Percentiles rank a stretch among this genome's conserved stretches.
Conservation (phyloP, 2,329 filamentous ascomycete species). For the Colletotrichum sublineola region DNA sequence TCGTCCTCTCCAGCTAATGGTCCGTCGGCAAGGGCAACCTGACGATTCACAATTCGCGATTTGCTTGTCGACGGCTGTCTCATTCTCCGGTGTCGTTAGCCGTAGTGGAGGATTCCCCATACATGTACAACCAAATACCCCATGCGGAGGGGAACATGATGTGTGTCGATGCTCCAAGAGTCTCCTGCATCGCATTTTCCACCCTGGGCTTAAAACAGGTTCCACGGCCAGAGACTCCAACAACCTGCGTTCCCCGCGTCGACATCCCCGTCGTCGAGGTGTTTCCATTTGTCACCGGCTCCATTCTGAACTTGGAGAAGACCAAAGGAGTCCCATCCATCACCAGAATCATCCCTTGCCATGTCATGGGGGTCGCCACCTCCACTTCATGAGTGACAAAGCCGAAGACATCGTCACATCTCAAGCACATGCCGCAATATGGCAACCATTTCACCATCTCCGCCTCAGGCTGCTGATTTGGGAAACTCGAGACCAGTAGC, state of each 20-base stretch:
- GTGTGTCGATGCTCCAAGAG: neutral
- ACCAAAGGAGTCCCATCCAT: neutral
- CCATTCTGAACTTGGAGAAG: slow-evolving; percentile 28
- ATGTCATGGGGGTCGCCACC: slow-evolving; percentile 21
- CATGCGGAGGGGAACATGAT: neutral
- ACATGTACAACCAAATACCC: slow-evolving; percentile 14
- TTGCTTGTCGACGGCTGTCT: slow-evolving; percentile 3
- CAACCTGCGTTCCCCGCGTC: slow-evolving; percentile 29
- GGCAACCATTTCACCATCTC: slow-evolving; percentile 22
- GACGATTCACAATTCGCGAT: neutral
- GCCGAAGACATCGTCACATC: slow-evolving; percentile 18
- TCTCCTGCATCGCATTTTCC: neutral
- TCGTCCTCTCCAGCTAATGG: neutral
- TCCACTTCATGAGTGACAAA: slow-evolving; percentile 12
- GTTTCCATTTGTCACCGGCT: slow-evolving; percentile 34
- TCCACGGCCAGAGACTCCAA: neutral
- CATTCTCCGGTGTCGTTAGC: neutral
- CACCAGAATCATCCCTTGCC: slow-evolving; percentile 12
- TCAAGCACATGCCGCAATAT: slow-evolving; percentile 5
- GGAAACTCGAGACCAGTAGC: slow-evolving; percentile 46
- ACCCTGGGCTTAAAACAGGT: neutral
- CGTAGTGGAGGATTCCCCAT: slow-evolving; percentile 5
- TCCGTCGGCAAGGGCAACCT: slow-evolving; percentile 21
- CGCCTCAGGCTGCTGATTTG: slow-evolving; percentile 18
- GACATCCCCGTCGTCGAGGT: slow-evolving; percentile 5